A percentile compares a stretch with the other conserved stretches of the same genome.
Evolutionary conservation across 2,329 filamentous ascomycete species (phyloP).

Genomic region (Epichloe scottii): DNA sequence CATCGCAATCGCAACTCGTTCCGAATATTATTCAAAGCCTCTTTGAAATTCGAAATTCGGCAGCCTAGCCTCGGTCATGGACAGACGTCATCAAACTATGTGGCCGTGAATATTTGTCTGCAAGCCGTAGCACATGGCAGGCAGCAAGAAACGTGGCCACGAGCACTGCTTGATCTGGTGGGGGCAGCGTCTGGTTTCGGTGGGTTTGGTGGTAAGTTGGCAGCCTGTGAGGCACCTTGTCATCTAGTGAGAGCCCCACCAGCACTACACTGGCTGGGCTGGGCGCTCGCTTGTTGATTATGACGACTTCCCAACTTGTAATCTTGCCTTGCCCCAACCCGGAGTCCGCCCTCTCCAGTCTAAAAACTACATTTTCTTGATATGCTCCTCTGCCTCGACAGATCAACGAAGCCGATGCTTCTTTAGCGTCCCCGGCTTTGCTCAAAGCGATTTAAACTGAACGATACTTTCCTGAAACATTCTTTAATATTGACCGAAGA

Average conservation of each 20-base stretch:
- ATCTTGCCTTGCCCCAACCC: background rate
- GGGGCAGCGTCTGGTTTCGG: too few relatives aligned
- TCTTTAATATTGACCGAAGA: background rate
- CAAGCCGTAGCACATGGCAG: background rate
- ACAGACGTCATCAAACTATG: too few relatives aligned
- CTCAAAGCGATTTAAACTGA: background rate
- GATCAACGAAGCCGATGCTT: background rate
- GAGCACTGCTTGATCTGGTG: background rate
- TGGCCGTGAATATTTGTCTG: too few relatives aligned
- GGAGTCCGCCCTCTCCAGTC: slow-evolving; percentile 1
- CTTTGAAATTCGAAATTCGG: too few relatives aligned
- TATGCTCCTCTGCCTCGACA: background rate
- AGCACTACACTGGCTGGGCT: too few relatives aligned
- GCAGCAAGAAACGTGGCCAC: background rate
- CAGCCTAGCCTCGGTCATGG: too few relatives aligned
- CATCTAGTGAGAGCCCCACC: too few relatives aligned
- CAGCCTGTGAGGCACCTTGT: too few relatives aligned
- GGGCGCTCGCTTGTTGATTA: background rate
- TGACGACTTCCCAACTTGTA: background rate
- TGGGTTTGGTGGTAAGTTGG: too few relatives aligned
- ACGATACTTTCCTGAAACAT: background rate
- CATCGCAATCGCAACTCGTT: too few relatives aligned
- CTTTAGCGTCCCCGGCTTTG: background rate
- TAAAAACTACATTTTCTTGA: background rate
- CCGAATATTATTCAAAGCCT: too few relatives aligned